Percentiles rank a stretch among this genome's conserved stretches.
phyloP scores from a whole-genome alignment of 306 rosid genomes.

The Cicer yamashitae region DNA sequence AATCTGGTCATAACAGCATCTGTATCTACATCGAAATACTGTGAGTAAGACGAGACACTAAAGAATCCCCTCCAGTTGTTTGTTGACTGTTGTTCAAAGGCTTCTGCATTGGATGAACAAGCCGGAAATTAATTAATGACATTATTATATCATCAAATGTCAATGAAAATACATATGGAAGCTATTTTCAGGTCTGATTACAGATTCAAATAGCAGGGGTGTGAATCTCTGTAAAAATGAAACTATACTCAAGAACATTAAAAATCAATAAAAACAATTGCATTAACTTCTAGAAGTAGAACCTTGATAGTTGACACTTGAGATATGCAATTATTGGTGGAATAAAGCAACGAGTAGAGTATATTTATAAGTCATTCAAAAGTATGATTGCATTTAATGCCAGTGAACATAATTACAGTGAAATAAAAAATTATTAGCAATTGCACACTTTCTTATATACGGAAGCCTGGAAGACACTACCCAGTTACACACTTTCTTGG shows the following conservation, averaged over 20 bases:
- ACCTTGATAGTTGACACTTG: slow-evolving; percentile 4
- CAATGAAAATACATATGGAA: slow-evolving; percentile 22
- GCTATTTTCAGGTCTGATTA: slow-evolving; percentile 29
- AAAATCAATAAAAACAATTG: slow-evolving; percentile 26
- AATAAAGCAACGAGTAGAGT: background rate
- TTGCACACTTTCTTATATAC: background rate
- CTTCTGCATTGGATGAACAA: slow-evolving; percentile 58
- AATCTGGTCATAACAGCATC: slow-evolving; percentile 80
- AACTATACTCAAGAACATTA: slow-evolving; percentile 26
- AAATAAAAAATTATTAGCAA: background rate
- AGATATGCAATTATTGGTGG: slow-evolving; percentile 25
- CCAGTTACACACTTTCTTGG: background rate
- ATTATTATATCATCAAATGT: slow-evolving; percentile 19
- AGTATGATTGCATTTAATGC: slow-evolving; percentile 29
- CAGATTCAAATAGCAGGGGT: slow-evolving; percentile 26
- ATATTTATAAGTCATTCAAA: background rate
- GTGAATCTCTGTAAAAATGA: slow-evolving; percentile 20
- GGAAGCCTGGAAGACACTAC: background rate
- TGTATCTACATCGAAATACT: slow-evolving; percentile 92
- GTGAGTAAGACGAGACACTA: slow-evolving; percentile 77
- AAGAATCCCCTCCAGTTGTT: slow-evolving; percentile 92
- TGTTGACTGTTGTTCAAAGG: slow-evolving; percentile 87
- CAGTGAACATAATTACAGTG: background rate
- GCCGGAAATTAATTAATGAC: slow-evolving; percentile 29
- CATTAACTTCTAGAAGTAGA: slow-evolving; percentile 12